phyloP scores from a whole-genome alignment of 2,329 filamentous ascomycete genomes.

The Fusarium succisae region DNA sequence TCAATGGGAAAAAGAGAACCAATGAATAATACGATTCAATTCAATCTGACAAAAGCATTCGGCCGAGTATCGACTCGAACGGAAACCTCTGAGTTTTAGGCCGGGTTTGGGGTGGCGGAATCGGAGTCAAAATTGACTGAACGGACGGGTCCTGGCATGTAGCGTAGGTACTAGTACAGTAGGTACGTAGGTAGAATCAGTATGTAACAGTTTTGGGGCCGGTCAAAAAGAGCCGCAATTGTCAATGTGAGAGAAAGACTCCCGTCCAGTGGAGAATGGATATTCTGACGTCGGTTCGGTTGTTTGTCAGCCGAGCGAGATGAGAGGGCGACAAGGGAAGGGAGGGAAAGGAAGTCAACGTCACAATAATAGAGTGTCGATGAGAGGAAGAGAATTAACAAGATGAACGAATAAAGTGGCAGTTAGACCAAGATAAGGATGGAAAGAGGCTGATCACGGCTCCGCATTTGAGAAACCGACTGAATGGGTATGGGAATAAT shows the following conservation, averaged over 20 bases:
- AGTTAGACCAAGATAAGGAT: constrained; percentile 10
- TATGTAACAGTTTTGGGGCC: background rate
- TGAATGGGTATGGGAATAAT: constrained; percentile 10
- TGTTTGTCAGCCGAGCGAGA: constrained; percentile 22
- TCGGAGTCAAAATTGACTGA: constrained; percentile 7
- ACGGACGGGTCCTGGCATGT: constrained; percentile 14
- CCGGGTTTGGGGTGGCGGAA: constrained; percentile 20
- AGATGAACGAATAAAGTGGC: constrained; percentile 14
- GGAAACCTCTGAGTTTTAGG: background rate
- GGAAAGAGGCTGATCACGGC: background rate
- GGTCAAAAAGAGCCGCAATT: constrained; percentile 34
- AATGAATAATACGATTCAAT: constrained; percentile 1
- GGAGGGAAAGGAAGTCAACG: background rate
- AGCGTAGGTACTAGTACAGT: background rate
- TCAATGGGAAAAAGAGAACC: background rate
- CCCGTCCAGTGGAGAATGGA: constrained; percentile 9
- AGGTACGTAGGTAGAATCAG: background rate
- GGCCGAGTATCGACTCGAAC: constrained; percentile 1
- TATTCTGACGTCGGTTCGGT: background rate
- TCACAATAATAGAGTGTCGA: background rate
- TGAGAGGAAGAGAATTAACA: background rate
- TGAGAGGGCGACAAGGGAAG: constrained; percentile 8
- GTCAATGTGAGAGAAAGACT: background rate
- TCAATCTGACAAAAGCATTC: constrained; percentile 9
- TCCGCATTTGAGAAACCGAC: constrained; percentile 19